Percentiles rank a stretch among this genome's conserved stretches.
Evolutionary conservation across 208 protist species (phyloP).

Genomic region (Crithidia mellificae): DNA sequence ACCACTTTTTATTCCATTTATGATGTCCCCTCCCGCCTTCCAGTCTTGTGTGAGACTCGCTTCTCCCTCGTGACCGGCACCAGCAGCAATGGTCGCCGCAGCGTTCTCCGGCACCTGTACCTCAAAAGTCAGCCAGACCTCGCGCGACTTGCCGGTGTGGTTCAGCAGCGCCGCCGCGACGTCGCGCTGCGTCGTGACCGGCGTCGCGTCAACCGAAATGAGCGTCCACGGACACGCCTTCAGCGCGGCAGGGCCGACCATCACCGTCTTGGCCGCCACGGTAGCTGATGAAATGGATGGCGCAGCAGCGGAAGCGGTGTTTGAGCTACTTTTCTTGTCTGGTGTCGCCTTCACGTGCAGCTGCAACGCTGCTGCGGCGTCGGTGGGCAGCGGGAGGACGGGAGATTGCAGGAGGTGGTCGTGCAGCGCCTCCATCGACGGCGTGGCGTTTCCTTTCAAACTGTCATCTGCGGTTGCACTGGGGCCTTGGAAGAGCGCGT

Average conservation of each 20-base stretch:
- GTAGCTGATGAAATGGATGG: too few relatives aligned
- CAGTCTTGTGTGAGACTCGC: too few relatives aligned
- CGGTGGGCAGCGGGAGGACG: slow-evolving; percentile 4
- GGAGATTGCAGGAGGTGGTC: slow-evolving; percentile 10
- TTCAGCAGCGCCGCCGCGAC: slow-evolving; percentile 30
- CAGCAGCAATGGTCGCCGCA: background rate
- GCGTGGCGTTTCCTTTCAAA: too few relatives aligned
- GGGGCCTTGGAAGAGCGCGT: background rate
- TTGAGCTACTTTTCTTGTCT: background rate
- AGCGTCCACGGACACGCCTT: slow-evolving; percentile 31
- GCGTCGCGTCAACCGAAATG: slow-evolving; percentile 14
- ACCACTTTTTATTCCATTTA: too few relatives aligned
- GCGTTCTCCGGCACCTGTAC: background rate
- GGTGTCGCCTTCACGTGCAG: too few relatives aligned
- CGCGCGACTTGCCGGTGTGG: slow-evolving; percentile 21
- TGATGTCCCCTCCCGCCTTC: too few relatives aligned
- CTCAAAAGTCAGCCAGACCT: slow-evolving; percentile 38
- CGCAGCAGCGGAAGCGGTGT: too few relatives aligned
- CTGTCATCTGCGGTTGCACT: background rate
- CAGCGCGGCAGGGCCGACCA: background rate
- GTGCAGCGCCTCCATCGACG: background rate
- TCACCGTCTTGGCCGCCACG: background rate
- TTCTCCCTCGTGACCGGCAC: too few relatives aligned
- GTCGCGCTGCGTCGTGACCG: slow-evolving; percentile 32
- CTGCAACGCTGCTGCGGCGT: slow-evolving; percentile 7